Base-by-base conservation (phyloP, 441 rosid species). In the Euphorbia schlechtendalii region DNA sequence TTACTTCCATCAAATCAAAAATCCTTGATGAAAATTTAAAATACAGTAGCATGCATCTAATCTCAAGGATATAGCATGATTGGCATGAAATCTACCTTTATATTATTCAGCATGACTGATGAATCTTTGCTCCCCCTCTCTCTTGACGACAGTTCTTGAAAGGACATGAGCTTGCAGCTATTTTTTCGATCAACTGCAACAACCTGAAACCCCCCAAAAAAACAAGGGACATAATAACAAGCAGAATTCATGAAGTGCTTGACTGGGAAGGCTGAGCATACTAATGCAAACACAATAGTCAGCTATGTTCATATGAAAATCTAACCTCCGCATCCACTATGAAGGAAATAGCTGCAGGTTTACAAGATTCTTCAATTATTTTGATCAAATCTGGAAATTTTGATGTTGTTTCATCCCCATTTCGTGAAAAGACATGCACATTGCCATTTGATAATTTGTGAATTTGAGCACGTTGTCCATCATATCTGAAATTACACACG, bases 381-480 rank as follows among this genome's bases (percentile, higher is more conserved):
- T 75, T 67, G 65, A 92, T 69, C 68, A 89, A 66, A 83, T 92
- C 98, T 9, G 96, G 96, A 83, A 86, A 92, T 74, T 77, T 81
- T 51, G 82, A 68, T 4, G 98, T 86, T 21, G 98, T 83, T 73
- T 92, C 96, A 38, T 92, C 96, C 60, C 98, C 98, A 72, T 86
- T 89, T 56, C 92, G 84, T 78, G 96, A 89, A 75, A 84, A 92
- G 24, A 89, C 75, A 40, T 74, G 86, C 32, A 89, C 65, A 54
- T 80, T 71, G 66, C 87, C 92, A 82, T 87, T 78, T 17, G 43
- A 43, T 78, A 84, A 74, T 82, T 75, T 79, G 81, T 87, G 96
- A 72, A 92, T 87, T 79, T 92, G 98, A 55, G 95, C 93, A 40
- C 96, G 95, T 73, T 92, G 96, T 63, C 96, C 98, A 75, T 89